Percentiles rank a stretch among this genome's conserved stretches.
Conservation (phyloP, 257 asterid genomes). For the Scutellaria barbata region DNA sequence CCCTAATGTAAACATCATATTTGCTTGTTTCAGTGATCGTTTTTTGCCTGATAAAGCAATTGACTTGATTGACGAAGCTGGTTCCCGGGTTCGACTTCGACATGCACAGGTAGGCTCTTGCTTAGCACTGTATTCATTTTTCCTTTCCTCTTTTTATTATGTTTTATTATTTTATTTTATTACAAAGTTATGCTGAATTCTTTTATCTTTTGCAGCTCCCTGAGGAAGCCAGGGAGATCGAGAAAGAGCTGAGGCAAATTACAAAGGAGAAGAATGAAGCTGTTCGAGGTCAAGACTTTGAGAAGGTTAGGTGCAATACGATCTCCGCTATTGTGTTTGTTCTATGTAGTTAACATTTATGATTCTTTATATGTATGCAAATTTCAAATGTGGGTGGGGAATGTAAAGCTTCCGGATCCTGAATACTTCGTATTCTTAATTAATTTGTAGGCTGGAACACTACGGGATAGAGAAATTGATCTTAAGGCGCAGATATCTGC, state of each 20-base stretch:
- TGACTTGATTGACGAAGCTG: constrained; percentile 98
- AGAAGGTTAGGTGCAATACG: constrained; percentile 59
- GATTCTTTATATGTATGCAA: background rate
- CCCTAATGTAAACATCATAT: constrained; percentile 22
- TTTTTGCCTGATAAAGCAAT: constrained; percentile 98
- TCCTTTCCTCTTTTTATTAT: too few species aligned
- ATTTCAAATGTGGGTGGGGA: too few species aligned
- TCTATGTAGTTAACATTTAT: background rate
- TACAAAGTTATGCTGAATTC: constrained; percentile 26
- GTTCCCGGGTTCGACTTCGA: constrained; percentile 96
- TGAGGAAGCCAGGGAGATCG: constrained; percentile 97
- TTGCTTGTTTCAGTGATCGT: constrained; percentile 76
- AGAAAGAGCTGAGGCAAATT: constrained; percentile 94
- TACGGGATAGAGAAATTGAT: constrained; percentile 96
- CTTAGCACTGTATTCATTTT: constrained; percentile 12
- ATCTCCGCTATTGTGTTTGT: constrained; percentile 5
- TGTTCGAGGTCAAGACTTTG: constrained; percentile 92
- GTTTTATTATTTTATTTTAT: background rate
- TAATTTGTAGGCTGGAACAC: constrained; percentile 78
- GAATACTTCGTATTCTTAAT: constrained; percentile 3
- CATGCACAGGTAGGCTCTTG: constrained; percentile 82
- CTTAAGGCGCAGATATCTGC: constrained; percentile 87
- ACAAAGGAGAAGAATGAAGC: constrained; percentile 98
- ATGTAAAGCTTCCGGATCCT: background rate
- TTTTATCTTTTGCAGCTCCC: constrained; percentile 66